Evolutionary conservation across 208 protist genomes (phyloP).

Genomic region (Acanthamoeba rhysodes): DNA sequence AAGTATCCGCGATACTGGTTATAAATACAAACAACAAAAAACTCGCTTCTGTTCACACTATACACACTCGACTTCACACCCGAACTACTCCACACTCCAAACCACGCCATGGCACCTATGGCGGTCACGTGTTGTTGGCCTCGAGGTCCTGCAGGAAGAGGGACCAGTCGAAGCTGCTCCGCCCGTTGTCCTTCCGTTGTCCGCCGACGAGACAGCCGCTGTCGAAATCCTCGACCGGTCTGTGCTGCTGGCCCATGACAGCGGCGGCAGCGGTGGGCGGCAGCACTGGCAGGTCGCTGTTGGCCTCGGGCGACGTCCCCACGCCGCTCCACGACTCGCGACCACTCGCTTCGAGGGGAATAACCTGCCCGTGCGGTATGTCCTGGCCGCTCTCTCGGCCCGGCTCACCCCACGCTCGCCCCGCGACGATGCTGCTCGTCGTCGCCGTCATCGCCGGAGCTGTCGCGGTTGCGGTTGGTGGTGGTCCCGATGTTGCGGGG

Average conservation of each 20-base stretch:
- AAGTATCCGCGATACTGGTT: slow-evolving; percentile 46
- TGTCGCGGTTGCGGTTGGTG: neutral
- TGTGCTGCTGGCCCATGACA: no score
- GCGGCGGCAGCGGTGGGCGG: no score
- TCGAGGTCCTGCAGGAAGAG: neutral
- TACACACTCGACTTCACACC: no score
- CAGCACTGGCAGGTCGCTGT: neutral
- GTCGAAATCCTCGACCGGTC: neutral
- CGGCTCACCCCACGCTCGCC: neutral
- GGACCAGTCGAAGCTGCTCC: slow-evolving; percentile 14
- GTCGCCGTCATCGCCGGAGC: no score
- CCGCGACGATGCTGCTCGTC: neutral
- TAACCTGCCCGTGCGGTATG: neutral
- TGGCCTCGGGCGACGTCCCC: neutral
- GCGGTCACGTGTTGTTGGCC: neutral
- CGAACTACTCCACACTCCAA: no score
- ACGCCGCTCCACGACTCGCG: slow-evolving; percentile 7
- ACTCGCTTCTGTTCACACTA: no score
- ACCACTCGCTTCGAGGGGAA: neutral
- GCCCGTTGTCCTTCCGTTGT: neutral
- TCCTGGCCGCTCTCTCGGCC: slow-evolving; percentile 37
- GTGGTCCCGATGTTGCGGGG: neutral
- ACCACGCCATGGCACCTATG: no score
- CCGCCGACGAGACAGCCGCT: no score
- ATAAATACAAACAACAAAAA: neutral